A percentile compares a stretch with the other conserved stretches of the same genome.
These are phyloP conservation scores for Hymenoscyphus occultus DNA, from an alignment of 2,329 filamentous ascomycete genomes.

Conservation along the genomic window DNA sequence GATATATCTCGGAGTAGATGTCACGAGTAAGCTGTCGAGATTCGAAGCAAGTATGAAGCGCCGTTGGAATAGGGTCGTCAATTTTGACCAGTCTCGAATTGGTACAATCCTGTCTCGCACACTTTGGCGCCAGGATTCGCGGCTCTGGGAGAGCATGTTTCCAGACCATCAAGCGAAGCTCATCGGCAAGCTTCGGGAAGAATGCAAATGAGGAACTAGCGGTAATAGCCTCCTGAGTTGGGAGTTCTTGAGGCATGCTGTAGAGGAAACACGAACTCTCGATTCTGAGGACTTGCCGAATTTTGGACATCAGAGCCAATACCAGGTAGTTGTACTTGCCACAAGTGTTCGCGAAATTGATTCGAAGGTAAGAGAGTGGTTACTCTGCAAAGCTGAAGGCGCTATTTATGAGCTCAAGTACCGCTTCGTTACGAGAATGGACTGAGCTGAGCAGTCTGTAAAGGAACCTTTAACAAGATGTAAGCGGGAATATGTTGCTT, in stretches of 20 bases:
- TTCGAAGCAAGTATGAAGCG: neutral
- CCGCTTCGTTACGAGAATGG: too few relatives aligned
- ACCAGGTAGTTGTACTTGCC: neutral
- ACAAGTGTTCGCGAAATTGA: too few relatives aligned
- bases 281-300: neutral
- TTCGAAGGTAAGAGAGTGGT: too few relatives aligned
- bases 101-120: neutral
- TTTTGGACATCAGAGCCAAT: neutral
- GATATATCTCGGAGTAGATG: neutral
- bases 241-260: neutral
- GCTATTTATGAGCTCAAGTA: too few relatives aligned
- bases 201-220: neutral
- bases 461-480: too few relatives aligned
- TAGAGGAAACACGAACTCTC: neutral
- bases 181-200: neutral
- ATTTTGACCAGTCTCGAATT: neutral
- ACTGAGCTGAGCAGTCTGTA: too few relatives aligned
- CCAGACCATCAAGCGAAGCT: neutral
- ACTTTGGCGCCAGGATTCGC: neutral
- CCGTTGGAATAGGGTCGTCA: neutral
- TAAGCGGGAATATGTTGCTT: too few relatives aligned
- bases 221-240: neutral
- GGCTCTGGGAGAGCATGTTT: neutral
- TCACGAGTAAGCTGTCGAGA: neutral
- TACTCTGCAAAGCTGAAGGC: too few relatives aligned